Evolutionary conservation across 139 green algal genomes (phyloP).

Genomic region (Chlorella sorokiniana): DNA sequence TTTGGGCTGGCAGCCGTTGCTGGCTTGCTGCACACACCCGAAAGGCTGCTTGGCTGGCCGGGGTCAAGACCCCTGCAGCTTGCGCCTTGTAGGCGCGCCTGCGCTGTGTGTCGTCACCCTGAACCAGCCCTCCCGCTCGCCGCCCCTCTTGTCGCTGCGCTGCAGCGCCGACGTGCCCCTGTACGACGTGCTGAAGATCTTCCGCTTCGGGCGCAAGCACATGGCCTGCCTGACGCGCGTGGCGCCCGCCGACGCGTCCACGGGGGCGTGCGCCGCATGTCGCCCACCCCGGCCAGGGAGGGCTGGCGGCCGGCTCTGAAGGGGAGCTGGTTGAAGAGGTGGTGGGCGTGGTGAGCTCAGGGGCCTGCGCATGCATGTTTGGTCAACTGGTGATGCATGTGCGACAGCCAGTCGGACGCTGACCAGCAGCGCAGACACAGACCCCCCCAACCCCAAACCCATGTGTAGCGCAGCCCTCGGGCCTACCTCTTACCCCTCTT

Average conservation of each 20-base stretch:
- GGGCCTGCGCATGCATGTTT: too few relatives aligned
- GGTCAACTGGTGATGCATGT: too few relatives aligned
- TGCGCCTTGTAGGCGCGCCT: not conserved
- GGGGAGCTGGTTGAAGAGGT: conserved; percentile 15
- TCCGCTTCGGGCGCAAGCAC: conserved; percentile 85
- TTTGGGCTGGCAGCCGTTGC: too few relatives aligned
- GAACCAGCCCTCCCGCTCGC: not conserved
- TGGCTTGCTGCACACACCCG: too few relatives aligned
- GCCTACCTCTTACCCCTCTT: not conserved
- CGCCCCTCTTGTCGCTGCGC: not conserved
- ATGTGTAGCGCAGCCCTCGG: too few relatives aligned
- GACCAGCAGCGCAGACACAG: too few relatives aligned
- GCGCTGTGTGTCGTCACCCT: not conserved
- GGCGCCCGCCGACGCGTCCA: too few relatives aligned
- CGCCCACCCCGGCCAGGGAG: too few relatives aligned
- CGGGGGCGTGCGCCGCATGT: too few relatives aligned
- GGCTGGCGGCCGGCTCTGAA: not conserved
- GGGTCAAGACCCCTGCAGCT: not conserved
- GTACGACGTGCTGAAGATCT: conserved; percentile 92
- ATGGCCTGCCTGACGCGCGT: conserved; percentile 80
- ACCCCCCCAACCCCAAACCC: too few relatives aligned
- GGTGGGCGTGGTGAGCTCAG: conserved; percentile 27
- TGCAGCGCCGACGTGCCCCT: conserved; percentile 54
- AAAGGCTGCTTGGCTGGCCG: too few relatives aligned
- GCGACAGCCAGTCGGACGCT: too few relatives aligned